phyloP scores from a whole-genome alignment of 306 rosid genomes.

The Prunus campanulata region DNA sequence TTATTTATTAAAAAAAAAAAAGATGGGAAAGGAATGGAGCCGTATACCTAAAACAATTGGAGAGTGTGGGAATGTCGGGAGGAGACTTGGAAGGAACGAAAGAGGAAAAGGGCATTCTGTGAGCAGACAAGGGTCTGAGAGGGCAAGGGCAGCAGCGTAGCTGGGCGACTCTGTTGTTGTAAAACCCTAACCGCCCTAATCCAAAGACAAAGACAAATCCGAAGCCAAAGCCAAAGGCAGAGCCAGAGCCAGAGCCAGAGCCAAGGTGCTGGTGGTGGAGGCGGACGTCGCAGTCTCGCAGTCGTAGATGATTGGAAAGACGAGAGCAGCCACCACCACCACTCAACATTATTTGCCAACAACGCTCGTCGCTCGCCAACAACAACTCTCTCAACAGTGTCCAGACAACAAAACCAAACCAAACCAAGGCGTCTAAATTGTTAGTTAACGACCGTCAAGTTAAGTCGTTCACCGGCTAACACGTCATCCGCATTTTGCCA shows the following conservation, averaged over 20 bases:
- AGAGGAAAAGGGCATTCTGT: conserved; percentile 9
- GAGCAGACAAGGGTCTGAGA: conserved; percentile 13
- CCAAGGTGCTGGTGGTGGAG: conserved; percentile 8
- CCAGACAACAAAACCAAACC: too few relatives aligned
- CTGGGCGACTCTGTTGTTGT: conserved; percentile 26
- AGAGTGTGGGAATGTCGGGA: conserved; percentile 39
- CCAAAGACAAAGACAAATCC: conserved; percentile 17
- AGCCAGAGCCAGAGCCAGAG: conserved; percentile 14
- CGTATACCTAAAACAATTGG: conserved; percentile 53
- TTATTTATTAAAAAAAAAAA: neutral
- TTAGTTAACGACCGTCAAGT: too few relatives aligned
- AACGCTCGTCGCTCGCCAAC: neutral
- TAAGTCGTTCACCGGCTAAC: too few relatives aligned
- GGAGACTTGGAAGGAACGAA: conserved; percentile 41
- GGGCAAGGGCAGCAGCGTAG: conserved; percentile 35
- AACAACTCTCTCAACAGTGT: neutral
- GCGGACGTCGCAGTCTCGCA: conserved; percentile 47
- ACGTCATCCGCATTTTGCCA: too few relatives aligned
- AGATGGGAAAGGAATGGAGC: neutral
- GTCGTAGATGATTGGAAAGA: conserved; percentile 50
- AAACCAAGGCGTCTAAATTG: too few relatives aligned
- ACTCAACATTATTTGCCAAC: conserved; percentile 16
- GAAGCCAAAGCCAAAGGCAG: neutral
- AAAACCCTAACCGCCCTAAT: conserved; percentile 24
- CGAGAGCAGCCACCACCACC: conserved; percentile 39